Evolutionary conservation across 169 alveolate genomes (phyloP).

Genomic region (Plasmodium gaboni): DNA sequence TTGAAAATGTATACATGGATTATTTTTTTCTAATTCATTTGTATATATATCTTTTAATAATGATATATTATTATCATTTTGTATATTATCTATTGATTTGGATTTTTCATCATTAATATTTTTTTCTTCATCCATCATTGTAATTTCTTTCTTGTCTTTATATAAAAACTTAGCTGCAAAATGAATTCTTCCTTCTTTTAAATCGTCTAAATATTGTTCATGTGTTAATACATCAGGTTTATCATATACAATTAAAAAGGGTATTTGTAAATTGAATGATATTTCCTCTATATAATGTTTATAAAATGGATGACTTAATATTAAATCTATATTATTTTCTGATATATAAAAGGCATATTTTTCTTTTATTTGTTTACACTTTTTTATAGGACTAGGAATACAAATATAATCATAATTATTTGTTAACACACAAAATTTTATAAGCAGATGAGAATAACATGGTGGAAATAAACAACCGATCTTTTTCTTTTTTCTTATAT

Average conservation of each 20-base stretch:
- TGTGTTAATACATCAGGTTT: constrained; percentile 66
- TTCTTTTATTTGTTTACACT: constrained; percentile 58
- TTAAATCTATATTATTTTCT: constrained; percentile 67
- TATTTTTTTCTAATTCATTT: background rate
- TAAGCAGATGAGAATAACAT: constrained; percentile 63
- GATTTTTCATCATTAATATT: background rate
- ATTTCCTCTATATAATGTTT: constrained; percentile 74
- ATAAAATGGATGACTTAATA: constrained; percentile 75
- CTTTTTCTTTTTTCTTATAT: background rate
- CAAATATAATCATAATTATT: constrained; percentile 67
- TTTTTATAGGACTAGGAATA: constrained; percentile 71
- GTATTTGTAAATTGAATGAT: constrained; percentile 58
- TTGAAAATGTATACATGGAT: constrained; percentile 27
- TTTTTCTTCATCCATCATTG: no score
- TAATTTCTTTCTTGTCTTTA: background rate
- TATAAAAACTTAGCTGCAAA: constrained; percentile 24
- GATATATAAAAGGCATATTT: constrained; percentile 65
- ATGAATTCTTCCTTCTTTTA: constrained; percentile 40
- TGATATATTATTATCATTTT: background rate
- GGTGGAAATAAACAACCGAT: constrained; percentile 73
- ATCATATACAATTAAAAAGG: constrained; percentile 70
- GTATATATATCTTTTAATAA: background rate
- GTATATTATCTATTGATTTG: background rate
- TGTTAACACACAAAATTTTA: constrained; percentile 52
- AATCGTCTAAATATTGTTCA: constrained; percentile 68